Base-by-base conservation (phyloP, 176 grass and related monocot genomes). In the Phragmites australis region DNA sequence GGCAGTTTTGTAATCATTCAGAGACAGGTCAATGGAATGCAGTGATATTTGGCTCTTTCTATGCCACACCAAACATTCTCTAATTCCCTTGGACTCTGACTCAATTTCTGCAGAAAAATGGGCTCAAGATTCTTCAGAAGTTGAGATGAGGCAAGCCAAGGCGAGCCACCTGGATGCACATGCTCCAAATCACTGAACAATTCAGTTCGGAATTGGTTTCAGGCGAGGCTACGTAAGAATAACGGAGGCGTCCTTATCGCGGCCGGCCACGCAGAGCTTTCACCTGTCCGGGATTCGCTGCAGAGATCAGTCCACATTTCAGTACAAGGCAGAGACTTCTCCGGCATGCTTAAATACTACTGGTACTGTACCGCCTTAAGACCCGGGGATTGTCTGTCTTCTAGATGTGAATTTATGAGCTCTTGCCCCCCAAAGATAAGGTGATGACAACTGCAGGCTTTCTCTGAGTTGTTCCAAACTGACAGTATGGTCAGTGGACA, bases 251-350 rank as follows among this genome's bases (percentile, higher is more conserved):
- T 82, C 68, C 2, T 26, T 48, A 25, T 63, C 55, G 23, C n/a
- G 1, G 39, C 27, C 14, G 31, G 51, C n/a, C n/a, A n/a, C n/a
- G 11, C 18, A 6, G 10, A 12, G 51, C 40, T 39, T 73, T 69
- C 78, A 58, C 39, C 51, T 1, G 31, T 8, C 81, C 81, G 81
- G 70, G 81, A 83, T 65, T 83, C 60, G 45, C 50, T 83, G 48
- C 71, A n/a, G 34, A 10, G 61, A 66, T 30, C 37, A 83, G 23
- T 53, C 25, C 81, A 52, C 21, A 59, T 65, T 75, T 83, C 56
- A 55, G 65, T 75, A 45, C 81, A 74, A 75, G 81, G 3, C 70
- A 67, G 31, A 55, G 81, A 83, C 60, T 75, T 54, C 34, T 31
- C 7, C 12, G 27, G 50, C 27, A 17, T 26, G 60, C 31, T 26